These are phyloP conservation scores for Ganoderma leucocontextum DNA, from an alignment of 1,284 basidiomycete species.

Conservation along the genomic window DNA sequence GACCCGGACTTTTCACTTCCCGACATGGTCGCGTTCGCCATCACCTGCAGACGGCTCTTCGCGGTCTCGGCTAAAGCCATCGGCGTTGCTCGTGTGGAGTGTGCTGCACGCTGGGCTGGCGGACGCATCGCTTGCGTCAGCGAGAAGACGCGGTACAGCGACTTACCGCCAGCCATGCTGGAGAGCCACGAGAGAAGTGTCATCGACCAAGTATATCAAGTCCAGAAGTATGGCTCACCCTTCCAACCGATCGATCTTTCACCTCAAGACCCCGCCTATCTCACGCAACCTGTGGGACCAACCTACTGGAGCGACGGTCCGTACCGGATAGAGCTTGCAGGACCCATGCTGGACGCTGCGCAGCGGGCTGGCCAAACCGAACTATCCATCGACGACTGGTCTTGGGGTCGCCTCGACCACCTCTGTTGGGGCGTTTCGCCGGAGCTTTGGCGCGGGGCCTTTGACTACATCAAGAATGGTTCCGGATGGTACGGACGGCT, in stretches of 20 bases:
- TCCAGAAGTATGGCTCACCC: not conserved
- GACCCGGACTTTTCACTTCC: not conserved
- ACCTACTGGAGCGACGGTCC: not conserved
- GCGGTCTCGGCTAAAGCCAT: not conserved
- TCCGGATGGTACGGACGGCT: not conserved
- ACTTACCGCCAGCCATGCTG: not conserved
- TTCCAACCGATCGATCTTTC: not conserved
- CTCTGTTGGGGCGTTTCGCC: not conserved
- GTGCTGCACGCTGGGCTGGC: conserved; percentile 3
- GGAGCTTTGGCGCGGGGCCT: not conserved
- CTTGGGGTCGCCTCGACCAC: conserved; percentile 3
- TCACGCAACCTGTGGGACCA: not conserved
- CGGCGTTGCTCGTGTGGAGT: not conserved
- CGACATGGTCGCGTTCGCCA: conserved; percentile 3
- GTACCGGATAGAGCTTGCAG: not conserved
- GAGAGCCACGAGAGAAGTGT: not conserved
- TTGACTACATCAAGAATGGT: conserved; percentile 2
- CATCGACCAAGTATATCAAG: not conserved
- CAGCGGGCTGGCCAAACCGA: not conserved
- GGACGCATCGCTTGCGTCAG: conserved; percentile 1
- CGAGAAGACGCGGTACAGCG: not conserved
- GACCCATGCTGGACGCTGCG: not conserved
- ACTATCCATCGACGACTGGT: not conserved
- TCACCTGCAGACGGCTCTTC: conserved; percentile 9
- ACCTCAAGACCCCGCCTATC: not conserved